phyloP scores from a whole-genome alignment of 73 alveolate genomes.

The Paraurostyla sp. region DNA sequence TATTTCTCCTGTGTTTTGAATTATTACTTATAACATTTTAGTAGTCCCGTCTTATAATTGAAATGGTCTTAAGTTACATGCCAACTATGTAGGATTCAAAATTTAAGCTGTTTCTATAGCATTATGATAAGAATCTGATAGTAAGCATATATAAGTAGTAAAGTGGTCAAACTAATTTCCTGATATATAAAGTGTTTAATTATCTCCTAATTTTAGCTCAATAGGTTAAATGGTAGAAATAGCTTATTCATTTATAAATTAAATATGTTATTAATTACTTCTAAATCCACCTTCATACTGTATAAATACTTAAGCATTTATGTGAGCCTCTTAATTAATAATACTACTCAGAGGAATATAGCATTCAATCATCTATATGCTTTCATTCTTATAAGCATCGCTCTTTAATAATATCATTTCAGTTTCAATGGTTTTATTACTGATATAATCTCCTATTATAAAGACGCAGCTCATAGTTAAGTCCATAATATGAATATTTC shows the following conservation, averaged over 20 bases:
- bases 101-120: neutral
- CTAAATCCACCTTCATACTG: too few species aligned
- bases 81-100: neutral
- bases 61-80: neutral
- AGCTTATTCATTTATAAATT: neutral
- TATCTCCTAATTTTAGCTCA: neutral
- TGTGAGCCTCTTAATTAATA: too few species aligned
- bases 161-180: neutral
- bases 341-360: neutral
- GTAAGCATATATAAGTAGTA: neutral
- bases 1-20: slow-evolving; percentile 29
- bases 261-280: too few species aligned
- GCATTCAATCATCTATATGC: neutral
- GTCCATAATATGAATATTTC: neutral
- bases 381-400: neutral
- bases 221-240: neutral
- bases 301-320: too few species aligned
- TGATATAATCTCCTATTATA: neutral
- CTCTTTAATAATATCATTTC: neutral
- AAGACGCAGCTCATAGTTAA: neutral
- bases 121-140: neutral
- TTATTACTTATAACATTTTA: neutral
- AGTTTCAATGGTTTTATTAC: neutral
- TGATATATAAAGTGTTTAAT: neutral
- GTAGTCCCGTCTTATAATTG: neutral